phyloP scores from a whole-genome alignment of 148 eudicot species.

The Camellia granthamiana region DNA sequence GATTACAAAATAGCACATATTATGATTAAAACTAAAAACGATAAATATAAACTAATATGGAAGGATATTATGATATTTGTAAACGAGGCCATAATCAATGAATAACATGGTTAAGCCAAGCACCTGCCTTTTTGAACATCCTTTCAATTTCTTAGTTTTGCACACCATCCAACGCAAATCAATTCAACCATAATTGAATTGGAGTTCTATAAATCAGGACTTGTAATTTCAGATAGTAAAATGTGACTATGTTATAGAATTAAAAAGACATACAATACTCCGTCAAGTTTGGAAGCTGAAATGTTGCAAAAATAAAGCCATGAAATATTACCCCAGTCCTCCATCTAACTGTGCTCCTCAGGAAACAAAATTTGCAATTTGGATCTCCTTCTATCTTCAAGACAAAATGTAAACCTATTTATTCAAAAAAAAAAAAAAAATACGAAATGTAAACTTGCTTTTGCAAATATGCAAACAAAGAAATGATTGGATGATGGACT shows the following conservation, averaged over 20 bases:
- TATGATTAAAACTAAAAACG: not conserved
- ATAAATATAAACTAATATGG: not conserved
- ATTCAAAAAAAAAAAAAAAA: too few species aligned
- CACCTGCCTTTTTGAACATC: not conserved
- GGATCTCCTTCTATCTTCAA: not conserved
- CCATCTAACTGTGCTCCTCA: conserved; percentile 15
- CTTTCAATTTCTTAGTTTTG: not conserved
- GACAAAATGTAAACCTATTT: not conserved
- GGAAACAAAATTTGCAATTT: not conserved
- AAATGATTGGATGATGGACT: not conserved
- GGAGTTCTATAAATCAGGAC: not conserved
- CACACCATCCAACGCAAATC: not conserved
- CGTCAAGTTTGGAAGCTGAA: not conserved
- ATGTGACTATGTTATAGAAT: not conserved
- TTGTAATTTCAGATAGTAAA: not conserved
- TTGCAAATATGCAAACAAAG: not conserved
- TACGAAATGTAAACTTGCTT: not conserved
- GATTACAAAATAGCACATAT: not conserved
- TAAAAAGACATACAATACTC: not conserved
- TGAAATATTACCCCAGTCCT: conserved; percentile 23
- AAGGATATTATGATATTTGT: not conserved
- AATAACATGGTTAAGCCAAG: not conserved
- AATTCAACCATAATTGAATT: not conserved
- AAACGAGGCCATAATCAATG: not conserved
- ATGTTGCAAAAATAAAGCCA: not conserved